A percentile compares a stretch with the other conserved stretches of the same genome.
These are phyloP conservation scores for Stereum hirsutum DNA, from an alignment of 1,284 basidiomycete genomes.

Conservation along the genomic window DNA sequence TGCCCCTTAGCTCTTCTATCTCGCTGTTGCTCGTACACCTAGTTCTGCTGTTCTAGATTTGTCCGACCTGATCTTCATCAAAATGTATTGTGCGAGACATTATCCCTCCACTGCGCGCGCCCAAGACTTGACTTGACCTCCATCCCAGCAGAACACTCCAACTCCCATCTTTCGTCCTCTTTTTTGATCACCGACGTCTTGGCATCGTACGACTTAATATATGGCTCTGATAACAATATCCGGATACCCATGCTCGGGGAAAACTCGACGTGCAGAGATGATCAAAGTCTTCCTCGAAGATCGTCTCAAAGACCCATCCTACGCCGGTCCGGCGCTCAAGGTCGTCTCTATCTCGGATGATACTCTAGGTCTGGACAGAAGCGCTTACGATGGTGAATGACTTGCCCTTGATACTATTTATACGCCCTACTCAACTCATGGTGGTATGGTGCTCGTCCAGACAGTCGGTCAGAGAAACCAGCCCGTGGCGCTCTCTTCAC, in stretches of 20 bases:
- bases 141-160: too few relatives aligned
- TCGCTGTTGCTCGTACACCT: too few relatives aligned
- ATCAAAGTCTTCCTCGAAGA: constrained; percentile 53
- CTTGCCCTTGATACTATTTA: not conserved
- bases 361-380: constrained; percentile 52
- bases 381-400: constrained; percentile 67
- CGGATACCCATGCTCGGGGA: constrained; percentile 88
- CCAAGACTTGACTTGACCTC: too few relatives aligned
- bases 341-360: constrained; percentile 79
- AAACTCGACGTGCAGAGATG: constrained; percentile 65
- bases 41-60: too few relatives aligned
- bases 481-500: constrained; percentile 86
- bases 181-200: too few relatives aligned
- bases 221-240: constrained; percentile 95
- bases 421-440: not conserved
- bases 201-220: too few relatives aligned
- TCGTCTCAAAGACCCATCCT: constrained; percentile 38
- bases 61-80: too few relatives aligned
- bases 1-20: too few relatives aligned
- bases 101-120: too few relatives aligned
- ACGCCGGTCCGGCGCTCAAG: constrained; percentile 43
- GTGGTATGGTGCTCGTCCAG: constrained; percentile 26
- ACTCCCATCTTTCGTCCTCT: too few relatives aligned
- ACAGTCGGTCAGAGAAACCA: constrained; percentile 80
- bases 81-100: too few relatives aligned